Percentiles rank a stretch among this genome's conserved stretches.
Conservation (phyloP, 345 rosid species). For the Leavenworthia alabamica region DNA sequence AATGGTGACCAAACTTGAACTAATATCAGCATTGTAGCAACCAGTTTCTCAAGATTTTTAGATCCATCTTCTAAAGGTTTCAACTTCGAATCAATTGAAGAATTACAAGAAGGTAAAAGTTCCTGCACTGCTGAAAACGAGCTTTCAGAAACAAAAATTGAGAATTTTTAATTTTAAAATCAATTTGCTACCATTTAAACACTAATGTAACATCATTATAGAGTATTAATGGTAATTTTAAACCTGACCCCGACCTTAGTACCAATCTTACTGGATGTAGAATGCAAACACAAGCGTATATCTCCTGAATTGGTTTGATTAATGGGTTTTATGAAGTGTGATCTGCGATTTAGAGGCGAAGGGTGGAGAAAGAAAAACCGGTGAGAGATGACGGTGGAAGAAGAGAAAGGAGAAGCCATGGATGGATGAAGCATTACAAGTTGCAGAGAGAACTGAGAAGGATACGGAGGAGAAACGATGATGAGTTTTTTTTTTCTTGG, state of each 20-base stretch:
- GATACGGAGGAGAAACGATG: conserved; percentile 3
- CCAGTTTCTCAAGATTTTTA: conserved; percentile 39
- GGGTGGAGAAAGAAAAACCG: conserved; percentile 21
- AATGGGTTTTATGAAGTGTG: conserved; percentile 33
- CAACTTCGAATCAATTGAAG: conserved; percentile 25
- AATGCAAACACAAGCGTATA: conserved; percentile 24
- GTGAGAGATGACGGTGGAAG: conserved; percentile 35
- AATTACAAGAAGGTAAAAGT: conserved; percentile 13
- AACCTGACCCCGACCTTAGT: conserved; percentile 39
- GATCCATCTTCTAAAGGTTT: conserved; percentile 28
- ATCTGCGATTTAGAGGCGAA: conserved; percentile 18
- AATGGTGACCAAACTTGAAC: conserved; percentile 64
- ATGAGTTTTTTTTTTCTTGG: conserved; percentile 25
- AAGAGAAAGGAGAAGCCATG: conserved; percentile 58
- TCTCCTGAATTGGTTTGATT: conserved; percentile 9
- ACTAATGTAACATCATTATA: neutral
- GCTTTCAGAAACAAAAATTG: conserved; percentile 13
- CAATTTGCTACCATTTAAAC: neutral
- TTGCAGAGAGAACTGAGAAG: conserved; percentile 3
- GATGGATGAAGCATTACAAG: conserved; percentile 20
- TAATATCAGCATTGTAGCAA: conserved; percentile 42
- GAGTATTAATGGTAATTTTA: neutral
- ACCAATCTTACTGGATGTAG: conserved; percentile 28
- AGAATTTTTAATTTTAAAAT: neutral
- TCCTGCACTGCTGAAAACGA: conserved; percentile 57